Evolutionary conservation across 345 rosid species (phyloP).

Genomic region (Dipteronia dyeriana): DNA sequence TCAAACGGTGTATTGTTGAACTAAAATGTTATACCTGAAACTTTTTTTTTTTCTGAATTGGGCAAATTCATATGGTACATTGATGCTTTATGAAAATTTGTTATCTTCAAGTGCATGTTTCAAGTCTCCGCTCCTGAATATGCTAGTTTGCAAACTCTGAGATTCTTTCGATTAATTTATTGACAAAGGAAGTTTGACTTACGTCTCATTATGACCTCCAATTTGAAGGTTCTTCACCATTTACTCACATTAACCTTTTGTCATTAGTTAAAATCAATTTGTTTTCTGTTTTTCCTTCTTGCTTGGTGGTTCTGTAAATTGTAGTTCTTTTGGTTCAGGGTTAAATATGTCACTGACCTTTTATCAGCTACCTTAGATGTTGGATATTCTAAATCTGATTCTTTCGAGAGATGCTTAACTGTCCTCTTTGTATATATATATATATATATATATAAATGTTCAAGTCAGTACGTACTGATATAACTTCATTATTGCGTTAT

Average conservation of each 20-base stretch:
- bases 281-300: neutral
- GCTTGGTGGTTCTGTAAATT: neutral
- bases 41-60: neutral
- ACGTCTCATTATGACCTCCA: neutral
- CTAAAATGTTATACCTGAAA: neutral
- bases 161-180: neutral
- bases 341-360: neutral
- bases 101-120: neutral
- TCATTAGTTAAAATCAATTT: neutral
- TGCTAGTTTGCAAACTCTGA: neutral
- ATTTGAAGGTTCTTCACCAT: neutral
- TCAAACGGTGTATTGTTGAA: neutral
- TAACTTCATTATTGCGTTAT: too few relatives aligned
- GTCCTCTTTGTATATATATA: neutral
- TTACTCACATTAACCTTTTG: neutral
- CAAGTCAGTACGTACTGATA: too few relatives aligned
- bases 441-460: too few relatives aligned
- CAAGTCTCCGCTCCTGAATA: neutral
- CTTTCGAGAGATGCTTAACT: neutral
- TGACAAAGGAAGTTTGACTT: neutral
- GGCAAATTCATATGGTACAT: neutral
- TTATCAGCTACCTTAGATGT: neutral
- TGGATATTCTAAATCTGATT: neutral
- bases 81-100: too few relatives aligned
- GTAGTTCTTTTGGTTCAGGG: neutral